Evolutionary conservation across 495 filamentous ascomycete species (phyloP).

Genomic region (Neurospora tetraspora): DNA sequence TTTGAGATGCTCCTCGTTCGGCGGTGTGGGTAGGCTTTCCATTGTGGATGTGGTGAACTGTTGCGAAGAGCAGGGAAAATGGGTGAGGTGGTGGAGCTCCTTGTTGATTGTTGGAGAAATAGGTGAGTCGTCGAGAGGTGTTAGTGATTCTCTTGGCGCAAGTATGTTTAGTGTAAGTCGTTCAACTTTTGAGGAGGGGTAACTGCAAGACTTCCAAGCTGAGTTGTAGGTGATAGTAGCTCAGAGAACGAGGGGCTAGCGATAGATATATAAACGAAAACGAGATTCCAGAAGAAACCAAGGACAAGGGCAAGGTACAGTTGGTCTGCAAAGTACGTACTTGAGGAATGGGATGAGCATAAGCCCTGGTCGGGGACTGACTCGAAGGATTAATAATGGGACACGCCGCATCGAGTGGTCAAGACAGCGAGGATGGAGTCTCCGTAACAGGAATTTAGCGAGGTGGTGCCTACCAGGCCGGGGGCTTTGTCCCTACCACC

Average conservation of each 20-base stretch:
- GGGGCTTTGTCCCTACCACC: background rate
- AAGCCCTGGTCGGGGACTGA: constrained; percentile 10
- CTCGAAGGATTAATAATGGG: constrained; percentile 20
- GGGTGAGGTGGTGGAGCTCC: background rate
- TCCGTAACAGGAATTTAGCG: background rate
- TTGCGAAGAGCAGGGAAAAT: background rate
- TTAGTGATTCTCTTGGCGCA: constrained; percentile 3
- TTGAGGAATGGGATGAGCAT: constrained; percentile 9
- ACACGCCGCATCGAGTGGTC: constrained; percentile 3
- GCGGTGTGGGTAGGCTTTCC: constrained; percentile 38
- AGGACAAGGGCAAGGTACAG: background rate
- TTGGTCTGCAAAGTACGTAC: background rate
- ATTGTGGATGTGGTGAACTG: constrained; percentile 20
- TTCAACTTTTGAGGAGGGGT: background rate
- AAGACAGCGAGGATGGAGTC: constrained; percentile 3
- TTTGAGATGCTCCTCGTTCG: constrained; percentile 33
- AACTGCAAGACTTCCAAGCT: background rate
- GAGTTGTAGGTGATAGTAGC: constrained; percentile 5
- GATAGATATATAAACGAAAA: constrained; percentile 4
- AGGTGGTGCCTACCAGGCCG: background rate
- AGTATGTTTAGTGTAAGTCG: background rate
- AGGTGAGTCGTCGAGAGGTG: constrained; percentile 4
- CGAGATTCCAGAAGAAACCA: constrained; percentile 2
- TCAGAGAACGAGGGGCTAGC: constrained; percentile 3
- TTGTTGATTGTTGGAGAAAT: background rate